These are phyloP conservation scores for Sporothrix pseudoabietina DNA, from an alignment of 2,329 filamentous ascomycete genomes.

Conservation along the genomic window DNA sequence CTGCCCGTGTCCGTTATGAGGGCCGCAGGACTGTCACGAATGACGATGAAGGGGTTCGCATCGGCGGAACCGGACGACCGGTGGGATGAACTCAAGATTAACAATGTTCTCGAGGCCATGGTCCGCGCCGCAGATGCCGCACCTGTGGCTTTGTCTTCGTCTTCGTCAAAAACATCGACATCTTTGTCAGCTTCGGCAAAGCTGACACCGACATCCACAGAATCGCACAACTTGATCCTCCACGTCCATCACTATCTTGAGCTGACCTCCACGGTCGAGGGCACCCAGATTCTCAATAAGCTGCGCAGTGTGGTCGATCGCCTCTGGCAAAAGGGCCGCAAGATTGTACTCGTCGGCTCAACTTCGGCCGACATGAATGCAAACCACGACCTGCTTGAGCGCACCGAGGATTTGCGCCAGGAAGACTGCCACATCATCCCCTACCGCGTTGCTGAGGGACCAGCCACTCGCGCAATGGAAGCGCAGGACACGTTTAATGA, in stretches of 20 bases:
- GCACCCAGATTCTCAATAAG: conserved; percentile 67
- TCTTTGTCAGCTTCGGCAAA: conserved; percentile 18
- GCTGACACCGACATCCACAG: not conserved
- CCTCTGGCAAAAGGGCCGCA: conserved; percentile 69
- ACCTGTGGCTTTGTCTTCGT: conserved; percentile 28
- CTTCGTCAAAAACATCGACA: conserved; percentile 14
- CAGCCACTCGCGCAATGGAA: conserved; percentile 33
- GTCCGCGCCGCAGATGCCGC: conserved; percentile 51
- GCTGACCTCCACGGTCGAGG: conserved; percentile 68
- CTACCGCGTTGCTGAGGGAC: conserved; percentile 35
- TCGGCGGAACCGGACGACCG: conserved; percentile 47
- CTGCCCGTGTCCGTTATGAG: conserved; percentile 32
- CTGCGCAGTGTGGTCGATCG: conserved; percentile 72
- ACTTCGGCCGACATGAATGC: conserved; percentile 63
- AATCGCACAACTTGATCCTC: conserved; percentile 61
- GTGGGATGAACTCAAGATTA: conserved; percentile 65
- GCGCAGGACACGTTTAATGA: conserved; percentile 48
- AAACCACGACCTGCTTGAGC: conserved; percentile 37
- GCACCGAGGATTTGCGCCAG: conserved; percentile 40
- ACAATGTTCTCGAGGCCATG: conserved; percentile 59
- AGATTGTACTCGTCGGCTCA: conserved; percentile 73
- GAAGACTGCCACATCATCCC: conserved; percentile 42
- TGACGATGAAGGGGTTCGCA: conserved; percentile 37
- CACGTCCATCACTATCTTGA: conserved; percentile 82
- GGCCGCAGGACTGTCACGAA: conserved; percentile 23